Conservation (phyloP, 2,329 filamentous ascomycete species). For the Emmonsiellopsis sp. region DNA sequence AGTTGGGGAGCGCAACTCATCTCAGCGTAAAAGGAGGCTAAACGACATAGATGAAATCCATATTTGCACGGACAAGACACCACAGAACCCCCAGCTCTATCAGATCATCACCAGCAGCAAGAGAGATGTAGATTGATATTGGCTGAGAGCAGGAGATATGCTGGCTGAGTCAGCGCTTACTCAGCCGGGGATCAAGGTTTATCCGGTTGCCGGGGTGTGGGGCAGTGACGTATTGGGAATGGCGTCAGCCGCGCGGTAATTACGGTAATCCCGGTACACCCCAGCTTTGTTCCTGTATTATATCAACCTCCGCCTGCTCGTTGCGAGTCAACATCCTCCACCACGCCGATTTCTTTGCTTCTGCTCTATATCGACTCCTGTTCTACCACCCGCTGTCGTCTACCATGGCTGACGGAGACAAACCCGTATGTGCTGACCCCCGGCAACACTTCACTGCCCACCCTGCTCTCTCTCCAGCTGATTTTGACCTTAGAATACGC, state of each 20-base stretch:
- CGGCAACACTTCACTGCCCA: constrained; percentile 6
- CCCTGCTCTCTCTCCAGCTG: constrained; percentile 12
- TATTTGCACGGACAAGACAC: background rate
- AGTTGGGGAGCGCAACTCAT: background rate
- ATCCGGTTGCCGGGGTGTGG: background rate
- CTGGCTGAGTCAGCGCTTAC: background rate
- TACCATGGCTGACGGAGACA: constrained; percentile 11
- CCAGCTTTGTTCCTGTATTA: background rate
- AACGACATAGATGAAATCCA: background rate
- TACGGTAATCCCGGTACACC: background rate
- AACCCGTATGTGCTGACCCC: constrained; percentile 4
- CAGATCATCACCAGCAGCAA: background rate
- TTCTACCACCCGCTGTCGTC: background rate
- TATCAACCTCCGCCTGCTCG: no score
- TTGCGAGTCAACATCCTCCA: no score
- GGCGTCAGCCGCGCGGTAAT: background rate
- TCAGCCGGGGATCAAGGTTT: background rate
- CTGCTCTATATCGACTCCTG: no score
- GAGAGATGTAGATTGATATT: background rate
- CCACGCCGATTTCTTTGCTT: background rate
- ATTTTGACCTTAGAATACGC: constrained; percentile 22
- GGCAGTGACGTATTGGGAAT: background rate
- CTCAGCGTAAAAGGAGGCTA: background rate
- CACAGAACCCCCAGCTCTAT: background rate
- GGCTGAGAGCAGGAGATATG: no score